Base-by-base conservation (phyloP, 116 monocot genomes). In the Posidonia oceanica region DNA sequence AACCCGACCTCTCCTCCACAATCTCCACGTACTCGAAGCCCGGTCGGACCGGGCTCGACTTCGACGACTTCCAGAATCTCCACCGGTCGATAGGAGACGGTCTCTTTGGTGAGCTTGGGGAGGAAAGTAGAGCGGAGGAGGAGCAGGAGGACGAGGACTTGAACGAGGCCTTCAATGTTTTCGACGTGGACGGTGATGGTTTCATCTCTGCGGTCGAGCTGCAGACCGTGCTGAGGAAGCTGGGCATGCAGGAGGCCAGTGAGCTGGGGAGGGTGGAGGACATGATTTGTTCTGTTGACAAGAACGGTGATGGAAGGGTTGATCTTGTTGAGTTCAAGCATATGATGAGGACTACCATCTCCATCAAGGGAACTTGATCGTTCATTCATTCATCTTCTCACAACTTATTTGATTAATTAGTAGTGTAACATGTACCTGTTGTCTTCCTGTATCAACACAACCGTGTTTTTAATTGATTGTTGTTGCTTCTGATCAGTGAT, bases 131-230 rank as follows among this genome's bases (percentile, higher is more conserved):
- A 5, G 36, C 17, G 14, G 39, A 56, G 59, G 36, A n/a, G n/a
- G 67, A 65, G 41, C 69, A 15, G 53, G 79, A 64, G 71, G 75
- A 77, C 52, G 78, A 78, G 52, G 84, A 87, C 64, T 79, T 87
- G 74, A 63, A 5, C 72, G 88, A 82, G 75, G 88, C 84, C 57
- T 88, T 88, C 74, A 70, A 15, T 61, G 84, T 88, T 55, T 88
- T 88, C 64, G 88, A 88, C 70, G 80, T 74, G 80, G 75, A 88
- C 63, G 80, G 84, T 0, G 88, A 88, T 58, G 88, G 88, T 42
- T 88, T 77, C 65, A 88, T 88, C 20, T 84, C 84, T 48, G 88
- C 82, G 16, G 61, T 58, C 61, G 88, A 88, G 88, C 73, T 88
- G 75, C 82, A 85, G 72, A 23, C 71, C 12, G 85, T 88, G 78